Conservation (phyloP, 108 stramenopile species). For the Cyclotella cryptica region DNA sequence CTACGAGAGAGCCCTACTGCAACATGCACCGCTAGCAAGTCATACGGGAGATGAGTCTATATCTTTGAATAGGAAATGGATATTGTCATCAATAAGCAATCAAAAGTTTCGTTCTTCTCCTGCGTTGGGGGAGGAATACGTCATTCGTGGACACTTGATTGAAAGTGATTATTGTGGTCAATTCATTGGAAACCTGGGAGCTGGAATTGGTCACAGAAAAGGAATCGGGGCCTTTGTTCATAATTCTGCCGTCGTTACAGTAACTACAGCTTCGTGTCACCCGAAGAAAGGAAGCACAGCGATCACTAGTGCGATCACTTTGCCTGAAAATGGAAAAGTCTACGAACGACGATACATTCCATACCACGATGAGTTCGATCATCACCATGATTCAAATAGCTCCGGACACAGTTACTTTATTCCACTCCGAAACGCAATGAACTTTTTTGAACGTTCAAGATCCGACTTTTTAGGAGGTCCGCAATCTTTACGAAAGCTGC, state of each 20-base stretch:
- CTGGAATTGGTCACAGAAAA: slow-evolving; percentile 56
- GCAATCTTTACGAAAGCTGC: slow-evolving; percentile 53
- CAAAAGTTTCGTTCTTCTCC: slow-evolving; percentile 74
- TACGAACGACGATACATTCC: slow-evolving; percentile 34
- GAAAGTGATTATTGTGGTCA: slow-evolving; percentile 13
- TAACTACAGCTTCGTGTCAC: slow-evolving; percentile 22
- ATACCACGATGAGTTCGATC: slow-evolving; percentile 75
- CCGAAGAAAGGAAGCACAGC: background rate
- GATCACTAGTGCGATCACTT: background rate
- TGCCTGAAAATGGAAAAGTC: slow-evolving; percentile 16
- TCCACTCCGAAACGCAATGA: slow-evolving; percentile 68
- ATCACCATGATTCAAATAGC: background rate
- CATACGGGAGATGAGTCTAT: background rate
- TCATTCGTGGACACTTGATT: slow-evolving; percentile 55
- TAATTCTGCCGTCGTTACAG: slow-evolving; percentile 54
- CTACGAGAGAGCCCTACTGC: slow-evolving; percentile 69
- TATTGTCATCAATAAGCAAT: slow-evolving; percentile 51
- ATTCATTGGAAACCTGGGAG: slow-evolving; percentile 57
- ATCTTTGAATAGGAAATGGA: slow-evolving; percentile 46
- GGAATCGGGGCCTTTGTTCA: slow-evolving; percentile 37
- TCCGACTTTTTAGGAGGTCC: slow-evolving; percentile 74
- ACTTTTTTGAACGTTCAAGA: slow-evolving; percentile 73
- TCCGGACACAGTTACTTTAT: slow-evolving; percentile 23
- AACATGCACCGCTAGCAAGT: slow-evolving; percentile 11
- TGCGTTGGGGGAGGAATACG: slow-evolving; percentile 59